phyloP scores from a whole-genome alignment of 345 rosid species.

The Eucalyptus urophylla region DNA sequence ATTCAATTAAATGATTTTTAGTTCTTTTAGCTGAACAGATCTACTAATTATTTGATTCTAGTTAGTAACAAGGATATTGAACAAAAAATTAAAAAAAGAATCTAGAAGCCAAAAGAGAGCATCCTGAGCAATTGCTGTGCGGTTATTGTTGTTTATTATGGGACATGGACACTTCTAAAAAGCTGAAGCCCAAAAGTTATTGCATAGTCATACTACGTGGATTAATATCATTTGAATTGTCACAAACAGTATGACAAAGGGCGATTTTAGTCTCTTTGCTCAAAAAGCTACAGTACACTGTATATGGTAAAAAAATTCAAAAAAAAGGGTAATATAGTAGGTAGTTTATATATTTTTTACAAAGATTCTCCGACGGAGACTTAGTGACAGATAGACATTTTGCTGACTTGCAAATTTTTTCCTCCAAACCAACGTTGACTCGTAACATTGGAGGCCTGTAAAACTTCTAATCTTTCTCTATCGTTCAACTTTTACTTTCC shows the following conservation, averaged over 20 bases:
- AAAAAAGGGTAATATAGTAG: too few relatives aligned
- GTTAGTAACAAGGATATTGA: background rate
- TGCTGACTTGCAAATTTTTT: too few relatives aligned
- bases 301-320: background rate
- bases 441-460: too few relatives aligned
- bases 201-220: background rate
- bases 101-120: background rate
- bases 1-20: background rate
- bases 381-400: too few relatives aligned
- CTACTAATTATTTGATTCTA: too few relatives aligned
- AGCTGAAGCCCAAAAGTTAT: background rate
- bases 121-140: background rate
- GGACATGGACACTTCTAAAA: background rate
- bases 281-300: background rate
- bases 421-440: too few relatives aligned
- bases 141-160: background rate
- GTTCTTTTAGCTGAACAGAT: background rate
- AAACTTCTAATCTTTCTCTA: too few relatives aligned
- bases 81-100: too few relatives aligned
- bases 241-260: background rate
- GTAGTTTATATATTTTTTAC: too few relatives aligned
- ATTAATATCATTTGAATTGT: background rate
- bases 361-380: too few relatives aligned
- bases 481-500: too few relatives aligned
- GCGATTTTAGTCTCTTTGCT: background rate